A percentile compares a stretch with the other conserved stretches of the same genome.
These are phyloP conservation scores for Entomophthora muscae DNA, from an alignment of 371 early-diverging fungal species.

Conservation along the genomic window DNA sequence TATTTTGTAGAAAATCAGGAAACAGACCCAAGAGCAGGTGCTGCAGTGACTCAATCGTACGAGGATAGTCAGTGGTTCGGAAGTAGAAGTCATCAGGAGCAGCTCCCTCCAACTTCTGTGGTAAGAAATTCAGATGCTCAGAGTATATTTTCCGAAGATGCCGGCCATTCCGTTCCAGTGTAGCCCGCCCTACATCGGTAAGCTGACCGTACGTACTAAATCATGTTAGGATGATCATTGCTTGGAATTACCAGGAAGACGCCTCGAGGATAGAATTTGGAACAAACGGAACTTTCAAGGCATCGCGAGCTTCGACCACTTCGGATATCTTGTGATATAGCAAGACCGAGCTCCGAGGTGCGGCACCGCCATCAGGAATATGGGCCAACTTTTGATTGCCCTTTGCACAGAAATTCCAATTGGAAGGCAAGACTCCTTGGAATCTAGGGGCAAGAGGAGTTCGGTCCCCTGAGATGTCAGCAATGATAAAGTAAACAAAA, in stretches of 20 bases:
- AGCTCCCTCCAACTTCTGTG: constrained; percentile 12
- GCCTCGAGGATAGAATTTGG: neutral
- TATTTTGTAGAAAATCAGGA: constrained; percentile 24
- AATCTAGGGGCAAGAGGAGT: constrained; percentile 6
- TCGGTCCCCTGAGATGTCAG: constrained; percentile 4
- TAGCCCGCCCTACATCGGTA: constrained; percentile 47
- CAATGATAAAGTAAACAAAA: neutral
- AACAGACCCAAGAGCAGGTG: constrained; percentile 42
- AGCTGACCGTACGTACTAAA: constrained; percentile 51
- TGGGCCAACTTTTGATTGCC: neutral
- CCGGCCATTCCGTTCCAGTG: constrained; percentile 33
- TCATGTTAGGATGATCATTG: neutral
- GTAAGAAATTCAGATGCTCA: constrained; percentile 25
- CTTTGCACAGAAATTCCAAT: constrained; percentile 4
- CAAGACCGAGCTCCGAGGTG: neutral
- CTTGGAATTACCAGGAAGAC: neutral
- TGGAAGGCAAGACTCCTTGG: neutral
- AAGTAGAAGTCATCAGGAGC: constrained; percentile 29
- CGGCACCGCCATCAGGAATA: neutral
- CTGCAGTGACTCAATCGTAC: constrained; percentile 57
- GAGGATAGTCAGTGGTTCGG: constrained; percentile 43
- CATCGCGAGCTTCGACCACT: neutral
- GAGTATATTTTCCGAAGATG: constrained; percentile 43
- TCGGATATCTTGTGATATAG: neutral
- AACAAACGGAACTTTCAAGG: neutral